phyloP scores from a whole-genome alignment of 2,329 filamentous ascomycete species.

The Phaeophleospora eucalypticola region DNA sequence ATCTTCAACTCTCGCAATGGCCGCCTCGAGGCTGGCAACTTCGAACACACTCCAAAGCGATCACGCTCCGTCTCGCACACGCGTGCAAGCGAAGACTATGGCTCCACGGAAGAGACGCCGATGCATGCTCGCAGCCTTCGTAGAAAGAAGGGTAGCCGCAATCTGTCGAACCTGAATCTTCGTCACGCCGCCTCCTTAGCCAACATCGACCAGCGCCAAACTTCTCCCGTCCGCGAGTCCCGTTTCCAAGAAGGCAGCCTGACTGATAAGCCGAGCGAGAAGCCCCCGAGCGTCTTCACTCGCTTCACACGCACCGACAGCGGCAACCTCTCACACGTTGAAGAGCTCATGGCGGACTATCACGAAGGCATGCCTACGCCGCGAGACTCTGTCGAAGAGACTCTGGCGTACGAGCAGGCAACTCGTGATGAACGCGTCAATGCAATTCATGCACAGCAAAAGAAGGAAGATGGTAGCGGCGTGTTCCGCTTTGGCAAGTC shows the following conservation, averaged over 20 bases:
- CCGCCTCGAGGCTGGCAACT: constrained; percentile 18
- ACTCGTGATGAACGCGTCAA: constrained; percentile 19
- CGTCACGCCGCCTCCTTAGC: constrained; percentile 28
- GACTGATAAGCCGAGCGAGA: constrained; percentile 71
- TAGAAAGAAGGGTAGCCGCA: constrained; percentile 32
- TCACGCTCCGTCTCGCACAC: constrained; percentile 20
- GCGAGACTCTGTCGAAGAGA: constrained; percentile 15
- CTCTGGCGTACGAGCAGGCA: constrained; percentile 20
- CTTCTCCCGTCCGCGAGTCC: constrained; percentile 50
- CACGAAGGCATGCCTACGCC: constrained; percentile 23
- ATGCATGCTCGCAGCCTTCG: constrained; percentile 28
- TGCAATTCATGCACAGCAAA: constrained; percentile 23
- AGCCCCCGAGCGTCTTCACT: constrained; percentile 66
- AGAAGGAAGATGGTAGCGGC: constrained; percentile 38
- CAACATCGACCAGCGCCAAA: constrained; percentile 18
- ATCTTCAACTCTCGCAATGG: constrained; percentile 18
- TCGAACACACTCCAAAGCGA: constrained; percentile 30
- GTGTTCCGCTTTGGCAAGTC: constrained; percentile 55
- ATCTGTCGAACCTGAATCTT: constrained; percentile 34
- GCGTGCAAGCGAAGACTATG: constrained; percentile 6
- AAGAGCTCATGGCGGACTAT: constrained; percentile 39
- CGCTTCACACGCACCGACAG: constrained; percentile 35
- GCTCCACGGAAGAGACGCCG: constrained; percentile 23
- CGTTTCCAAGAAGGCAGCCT: constrained; percentile 76
- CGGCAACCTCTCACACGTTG: constrained; percentile 31